Evolutionary conservation across 73 alveolate genomes (phyloP).

Genomic region (Urostyla sp.): DNA sequence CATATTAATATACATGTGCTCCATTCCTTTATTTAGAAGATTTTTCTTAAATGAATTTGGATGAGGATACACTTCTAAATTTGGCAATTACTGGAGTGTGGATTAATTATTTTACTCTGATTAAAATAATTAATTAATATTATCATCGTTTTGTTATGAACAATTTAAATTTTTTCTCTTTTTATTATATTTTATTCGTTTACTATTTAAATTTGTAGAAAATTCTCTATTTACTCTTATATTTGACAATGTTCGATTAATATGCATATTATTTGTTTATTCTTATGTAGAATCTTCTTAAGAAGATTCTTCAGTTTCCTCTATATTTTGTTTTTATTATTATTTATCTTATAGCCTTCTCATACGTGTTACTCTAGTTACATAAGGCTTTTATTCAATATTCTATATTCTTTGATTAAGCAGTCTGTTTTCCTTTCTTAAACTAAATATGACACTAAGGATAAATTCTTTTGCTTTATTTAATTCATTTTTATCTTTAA

Average conservation of each 20-base stretch:
- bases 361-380: no score
- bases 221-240: not conserved
- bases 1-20: no score
- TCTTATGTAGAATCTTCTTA: not conserved
- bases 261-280: not conserved
- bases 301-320: not conserved
- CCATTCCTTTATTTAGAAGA: no score
- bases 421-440: conserved; percentile 49
- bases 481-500: not conserved
- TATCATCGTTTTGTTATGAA: no score
- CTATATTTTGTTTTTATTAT: not conserved
- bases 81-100: no score
- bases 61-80: no score
- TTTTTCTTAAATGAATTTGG: no score
- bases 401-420: conserved; percentile 10
- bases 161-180: no score
- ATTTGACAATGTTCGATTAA: not conserved
- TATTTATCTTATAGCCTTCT: not conserved
- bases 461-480: conserved; percentile 1
- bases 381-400: not conserved
- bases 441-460: conserved; percentile 28
- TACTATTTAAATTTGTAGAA: no score
- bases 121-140: no score
- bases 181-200: no score
- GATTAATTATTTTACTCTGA: no score